Evolutionary conservation across 805 yeast species (phyloP).

Genomic region (Soucietia sequanensis): DNA sequence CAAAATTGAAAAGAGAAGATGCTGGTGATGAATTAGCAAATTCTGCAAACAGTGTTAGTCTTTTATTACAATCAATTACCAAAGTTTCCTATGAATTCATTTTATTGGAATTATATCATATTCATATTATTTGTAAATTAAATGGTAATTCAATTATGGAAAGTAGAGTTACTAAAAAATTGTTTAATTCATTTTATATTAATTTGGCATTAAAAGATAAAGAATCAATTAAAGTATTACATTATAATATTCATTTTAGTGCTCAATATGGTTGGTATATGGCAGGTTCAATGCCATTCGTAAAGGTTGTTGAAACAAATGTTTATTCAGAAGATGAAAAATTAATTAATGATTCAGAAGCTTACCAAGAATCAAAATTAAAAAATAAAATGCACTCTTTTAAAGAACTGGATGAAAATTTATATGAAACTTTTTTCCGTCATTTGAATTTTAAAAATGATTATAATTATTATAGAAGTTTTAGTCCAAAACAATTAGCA

Average conservation of each 20-base stretch:
- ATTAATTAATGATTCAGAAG: conserved; percentile 13
- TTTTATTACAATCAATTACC: conserved; percentile 29
- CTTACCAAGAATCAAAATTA: conserved; percentile 11
- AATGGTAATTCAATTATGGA: conserved; percentile 32
- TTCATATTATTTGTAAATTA: conserved; percentile 35
- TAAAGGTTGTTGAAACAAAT: conserved; percentile 33
- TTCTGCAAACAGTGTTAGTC: conserved; percentile 11
- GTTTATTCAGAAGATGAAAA: conserved; percentile 24
- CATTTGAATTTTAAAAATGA: conserved; percentile 16
- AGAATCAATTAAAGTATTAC: conserved; percentile 29
- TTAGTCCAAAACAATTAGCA: conserved; percentile 17
- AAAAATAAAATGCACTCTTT: conserved; percentile 16
- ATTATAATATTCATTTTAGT: conserved; percentile 32
- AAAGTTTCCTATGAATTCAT: conserved; percentile 39
- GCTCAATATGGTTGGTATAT: conserved; percentile 38
- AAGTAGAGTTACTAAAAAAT: conserved; percentile 15
- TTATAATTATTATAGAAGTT: conserved; percentile 13
- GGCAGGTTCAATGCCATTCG: conserved; percentile 35
- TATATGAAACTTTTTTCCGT: conserved; percentile 19
- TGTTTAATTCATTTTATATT: conserved; percentile 21
- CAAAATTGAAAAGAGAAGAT: conserved; percentile 26
- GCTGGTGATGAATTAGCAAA: conserved; percentile 15
- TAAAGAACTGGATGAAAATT: conserved; percentile 17
- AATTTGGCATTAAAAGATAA: conserved; percentile 12
- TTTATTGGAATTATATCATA: conserved; percentile 37